Evolutionary conservation across 1,139 yeast species (phyloP).

Genomic region (Casaregolazyma suthepensis): DNA sequence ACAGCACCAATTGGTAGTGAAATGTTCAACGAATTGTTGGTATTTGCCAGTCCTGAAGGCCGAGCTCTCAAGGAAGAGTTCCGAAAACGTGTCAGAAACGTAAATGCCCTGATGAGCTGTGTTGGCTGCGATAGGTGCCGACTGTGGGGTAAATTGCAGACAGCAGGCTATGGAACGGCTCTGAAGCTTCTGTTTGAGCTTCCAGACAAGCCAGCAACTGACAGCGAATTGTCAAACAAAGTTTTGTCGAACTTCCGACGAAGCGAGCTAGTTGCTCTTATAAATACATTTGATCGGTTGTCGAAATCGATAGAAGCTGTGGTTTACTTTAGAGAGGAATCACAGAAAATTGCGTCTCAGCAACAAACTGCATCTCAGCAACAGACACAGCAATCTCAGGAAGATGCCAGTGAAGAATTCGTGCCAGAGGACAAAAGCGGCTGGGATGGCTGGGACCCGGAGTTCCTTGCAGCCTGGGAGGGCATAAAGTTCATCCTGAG

Average conservation of each 20-base stretch:
- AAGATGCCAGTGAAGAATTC: neutral
- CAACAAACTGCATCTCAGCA: slow-evolving; percentile 7
- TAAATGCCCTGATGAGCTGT: slow-evolving; percentile 92
- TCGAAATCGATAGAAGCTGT: slow-evolving; percentile 79
- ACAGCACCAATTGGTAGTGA: slow-evolving; percentile 37
- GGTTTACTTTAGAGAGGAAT: slow-evolving; percentile 58
- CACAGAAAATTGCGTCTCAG: no score
- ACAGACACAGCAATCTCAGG: slow-evolving; percentile 16
- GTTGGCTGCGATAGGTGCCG: slow-evolving; percentile 98
- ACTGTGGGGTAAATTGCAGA: slow-evolving; percentile 96
- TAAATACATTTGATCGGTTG: slow-evolving; percentile 87
- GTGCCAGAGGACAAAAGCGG: slow-evolving; percentile 13
- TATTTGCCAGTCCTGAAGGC: slow-evolving; percentile 45
- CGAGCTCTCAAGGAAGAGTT: slow-evolving; percentile 66
- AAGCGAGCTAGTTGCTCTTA: slow-evolving; percentile 80
- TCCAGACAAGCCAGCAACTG: slow-evolving; percentile 42
- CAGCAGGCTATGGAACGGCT: slow-evolving; percentile 96
- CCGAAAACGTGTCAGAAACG: slow-evolving; percentile 77
- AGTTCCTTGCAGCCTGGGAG: slow-evolving; percentile 49
- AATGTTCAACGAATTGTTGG: slow-evolving; percentile 49
- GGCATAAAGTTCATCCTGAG: slow-evolving; percentile 61
- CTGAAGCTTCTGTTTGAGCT: slow-evolving; percentile 82
- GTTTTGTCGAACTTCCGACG: slow-evolving; percentile 54
- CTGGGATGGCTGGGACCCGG: slow-evolving; percentile 33
- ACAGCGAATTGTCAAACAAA: slow-evolving; percentile 31